phyloP scores from a whole-genome alignment of 768 basidiomycete species.

The Nevesoporus exiguus region DNA sequence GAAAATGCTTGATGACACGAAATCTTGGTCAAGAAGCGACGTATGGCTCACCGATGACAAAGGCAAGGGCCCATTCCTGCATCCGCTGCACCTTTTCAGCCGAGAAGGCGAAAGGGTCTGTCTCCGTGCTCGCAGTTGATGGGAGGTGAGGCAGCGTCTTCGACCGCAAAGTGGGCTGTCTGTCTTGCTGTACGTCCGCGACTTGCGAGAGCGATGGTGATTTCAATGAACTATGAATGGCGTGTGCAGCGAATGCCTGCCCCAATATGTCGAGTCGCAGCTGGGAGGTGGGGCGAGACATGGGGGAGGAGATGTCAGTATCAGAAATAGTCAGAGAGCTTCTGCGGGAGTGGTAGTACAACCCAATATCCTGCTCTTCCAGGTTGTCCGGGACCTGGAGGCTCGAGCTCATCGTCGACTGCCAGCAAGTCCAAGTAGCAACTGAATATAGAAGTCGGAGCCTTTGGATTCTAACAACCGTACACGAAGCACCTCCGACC shows the following conservation, averaged over 20 bases:
- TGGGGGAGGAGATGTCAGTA: conserved; percentile 18
- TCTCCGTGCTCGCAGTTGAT: conserved; percentile 33
- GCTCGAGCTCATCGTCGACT: conserved; percentile 8
- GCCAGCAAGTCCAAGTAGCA: no score
- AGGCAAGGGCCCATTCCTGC: conserved; percentile 63
- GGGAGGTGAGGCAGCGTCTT: conserved; percentile 43
- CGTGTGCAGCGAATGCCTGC: background rate
- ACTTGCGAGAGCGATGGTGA: conserved; percentile 36
- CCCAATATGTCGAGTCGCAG: conserved; percentile 3
- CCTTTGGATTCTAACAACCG: no score
- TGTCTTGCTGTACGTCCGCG: conserved; percentile 14
- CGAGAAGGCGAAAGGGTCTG: conserved; percentile 47
- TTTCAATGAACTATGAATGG: conserved; percentile 18
- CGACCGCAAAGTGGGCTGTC: conserved; percentile 39
- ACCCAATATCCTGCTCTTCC: conserved; percentile 31
- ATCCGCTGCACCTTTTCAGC: conserved; percentile 46
- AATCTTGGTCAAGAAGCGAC: background rate
- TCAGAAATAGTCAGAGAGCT: conserved; percentile 26
- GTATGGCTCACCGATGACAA: conserved; percentile 58
- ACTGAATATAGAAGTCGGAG: conserved; percentile 1
- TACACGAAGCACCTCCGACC: no score
- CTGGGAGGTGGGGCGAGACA: conserved; percentile 20
- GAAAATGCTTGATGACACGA: background rate
- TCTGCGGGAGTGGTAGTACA: conserved; percentile 22
- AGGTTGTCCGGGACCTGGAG: conserved; percentile 10